Conservation (phyloP, 2,329 filamentous ascomycete species). For the Fusarium nematophilum region DNA sequence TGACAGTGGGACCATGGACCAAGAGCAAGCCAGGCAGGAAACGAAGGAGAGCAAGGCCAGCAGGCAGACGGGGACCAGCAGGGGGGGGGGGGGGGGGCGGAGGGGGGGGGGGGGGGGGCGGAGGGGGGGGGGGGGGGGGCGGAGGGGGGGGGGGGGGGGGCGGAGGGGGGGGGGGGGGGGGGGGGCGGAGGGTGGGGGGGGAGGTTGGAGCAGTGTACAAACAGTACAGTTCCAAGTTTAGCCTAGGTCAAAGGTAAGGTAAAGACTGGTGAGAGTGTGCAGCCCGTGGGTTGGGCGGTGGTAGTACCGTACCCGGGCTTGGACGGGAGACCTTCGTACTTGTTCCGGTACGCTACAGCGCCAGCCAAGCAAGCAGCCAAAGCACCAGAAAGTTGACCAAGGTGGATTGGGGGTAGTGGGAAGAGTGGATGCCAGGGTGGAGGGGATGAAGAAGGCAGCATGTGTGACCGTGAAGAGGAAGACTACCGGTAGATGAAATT, state of each 20-base stretch:
- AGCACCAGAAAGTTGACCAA: conserved; percentile 19
- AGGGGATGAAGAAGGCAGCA: conserved; percentile 2
- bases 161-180: neutral
- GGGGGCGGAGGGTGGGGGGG: neutral
- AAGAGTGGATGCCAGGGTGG: conserved; percentile 19
- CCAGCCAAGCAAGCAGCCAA: conserved; percentile 20
- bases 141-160: neutral
- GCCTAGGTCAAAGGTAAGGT: conserved; percentile 7
- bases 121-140: neutral
- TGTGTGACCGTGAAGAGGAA: neutral
- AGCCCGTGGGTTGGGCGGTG: neutral
- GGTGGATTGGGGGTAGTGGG: conserved; percentile 13
- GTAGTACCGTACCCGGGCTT: neutral
- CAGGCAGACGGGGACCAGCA: conserved; percentile 5
- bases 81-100: neutral
- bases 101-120: too few species aligned
- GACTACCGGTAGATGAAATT: too few species aligned
- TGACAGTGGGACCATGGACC: conserved; percentile 21
- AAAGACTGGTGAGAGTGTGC: neutral
- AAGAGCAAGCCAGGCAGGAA: conserved; percentile 34
- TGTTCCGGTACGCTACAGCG: neutral
- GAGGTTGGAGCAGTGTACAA: conserved; percentile 17
- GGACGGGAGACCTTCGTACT: neutral
- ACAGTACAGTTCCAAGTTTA: conserved; percentile 20
- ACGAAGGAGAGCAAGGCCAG: conserved; percentile 13